phyloP scores from a whole-genome alignment of 2,329 filamentous ascomycete genomes.

The Aspergillus brunneoviolaceus region DNA sequence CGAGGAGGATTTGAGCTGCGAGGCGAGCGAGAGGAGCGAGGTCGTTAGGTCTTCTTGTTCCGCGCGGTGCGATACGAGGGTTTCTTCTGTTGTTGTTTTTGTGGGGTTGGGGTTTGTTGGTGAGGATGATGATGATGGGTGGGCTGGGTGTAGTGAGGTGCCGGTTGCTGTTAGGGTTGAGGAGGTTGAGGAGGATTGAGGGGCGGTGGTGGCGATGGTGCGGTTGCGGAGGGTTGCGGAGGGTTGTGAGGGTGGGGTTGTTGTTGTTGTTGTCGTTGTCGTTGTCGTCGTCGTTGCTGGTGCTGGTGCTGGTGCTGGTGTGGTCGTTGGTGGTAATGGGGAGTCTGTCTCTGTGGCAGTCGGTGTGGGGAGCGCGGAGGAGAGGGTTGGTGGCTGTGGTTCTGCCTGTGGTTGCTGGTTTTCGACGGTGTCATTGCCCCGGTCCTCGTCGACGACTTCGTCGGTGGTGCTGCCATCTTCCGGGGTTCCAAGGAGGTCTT shows the following conservation, averaged over 20 bases:
- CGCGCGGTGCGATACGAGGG: constrained; percentile 71
- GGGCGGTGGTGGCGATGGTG: constrained; percentile 4
- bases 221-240: constrained; percentile 29
- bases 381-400: constrained; percentile 5
- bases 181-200: constrained; percentile 7
- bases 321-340: constrained; percentile 1
- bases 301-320: constrained; percentile 16
- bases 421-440: constrained; percentile 4
- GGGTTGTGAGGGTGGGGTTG: constrained; percentile 6
- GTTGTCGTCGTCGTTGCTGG: neutral
- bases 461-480: constrained; percentile 13
- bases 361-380: neutral
- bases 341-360: neutral
- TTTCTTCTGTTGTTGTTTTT: constrained; percentile 59
- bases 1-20: constrained; percentile 72
- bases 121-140: constrained; percentile 8
- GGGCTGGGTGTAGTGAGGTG: constrained; percentile 4
- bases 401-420: constrained; percentile 5
- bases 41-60: constrained; percentile 82
- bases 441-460: constrained; percentile 17
- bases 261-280: neutral
- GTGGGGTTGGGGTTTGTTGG: constrained; percentile 17
- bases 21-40: constrained; percentile 78
- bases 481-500: constrained; percentile 21
- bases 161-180: constrained; percentile 19